phyloP scores from a whole-genome alignment of 2,329 filamentous ascomycete genomes.

The Hymenoscyphus albidus region DNA sequence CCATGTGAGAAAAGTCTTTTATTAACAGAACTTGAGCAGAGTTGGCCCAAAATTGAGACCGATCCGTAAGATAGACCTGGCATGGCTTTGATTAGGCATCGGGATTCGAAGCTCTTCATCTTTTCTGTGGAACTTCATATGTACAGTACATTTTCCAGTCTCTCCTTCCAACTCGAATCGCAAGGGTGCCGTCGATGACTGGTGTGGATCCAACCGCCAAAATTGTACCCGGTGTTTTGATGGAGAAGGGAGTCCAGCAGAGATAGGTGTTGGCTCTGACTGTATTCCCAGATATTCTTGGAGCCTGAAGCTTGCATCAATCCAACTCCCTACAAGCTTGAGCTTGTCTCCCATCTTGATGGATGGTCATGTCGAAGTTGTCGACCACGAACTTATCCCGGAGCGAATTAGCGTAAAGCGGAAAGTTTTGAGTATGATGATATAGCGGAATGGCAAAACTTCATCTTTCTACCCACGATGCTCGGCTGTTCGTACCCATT shows the following conservation, averaged over 20 bases:
- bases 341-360: background rate
- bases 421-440: background rate
- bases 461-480: background rate
- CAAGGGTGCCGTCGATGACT: background rate
- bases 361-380: background rate
- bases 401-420: background rate
- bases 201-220: background rate
- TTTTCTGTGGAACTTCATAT: background rate
- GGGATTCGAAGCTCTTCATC: too few relatives aligned
- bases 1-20: too few relatives aligned
- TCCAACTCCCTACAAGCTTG: background rate
- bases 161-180: background rate
- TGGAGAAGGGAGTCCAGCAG: background rate
- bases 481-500: background rate
- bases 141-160: background rate
- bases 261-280: background rate
- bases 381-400: background rate
- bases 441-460: background rate
- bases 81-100: background rate
- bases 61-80: too few relatives aligned
- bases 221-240: background rate
- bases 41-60: too few relatives aligned
- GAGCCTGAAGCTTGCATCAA: background rate
- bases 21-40: too few relatives aligned
- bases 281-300: background rate